These are phyloP conservation scores for Petrea volubilis DNA, from an alignment of 257 asterid genomes.

Conservation along the genomic window DNA sequence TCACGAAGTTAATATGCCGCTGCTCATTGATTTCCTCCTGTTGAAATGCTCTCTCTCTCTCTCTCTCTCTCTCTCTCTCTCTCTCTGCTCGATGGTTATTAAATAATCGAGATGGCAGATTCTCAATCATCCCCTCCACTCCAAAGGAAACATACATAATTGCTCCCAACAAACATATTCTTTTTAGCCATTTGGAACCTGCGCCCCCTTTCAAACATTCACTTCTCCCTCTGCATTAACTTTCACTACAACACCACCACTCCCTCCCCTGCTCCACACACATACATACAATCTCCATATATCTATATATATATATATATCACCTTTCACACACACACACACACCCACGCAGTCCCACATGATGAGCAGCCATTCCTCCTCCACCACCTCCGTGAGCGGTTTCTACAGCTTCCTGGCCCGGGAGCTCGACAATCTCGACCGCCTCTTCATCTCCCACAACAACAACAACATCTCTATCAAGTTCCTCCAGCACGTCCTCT, in stretches of 20 bases:
- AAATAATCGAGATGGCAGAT: conserved; percentile 53
- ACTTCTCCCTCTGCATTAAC: not conserved
- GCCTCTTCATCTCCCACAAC: conserved; percentile 45
- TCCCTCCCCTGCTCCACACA: not conserved
- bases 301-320: too few species aligned
- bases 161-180: conserved; percentile 71
- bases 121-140: conserved; percentile 86
- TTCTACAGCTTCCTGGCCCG: conserved; percentile 54
- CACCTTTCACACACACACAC: too few species aligned
- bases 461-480: conserved; percentile 61
- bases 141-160: conserved; percentile 59
- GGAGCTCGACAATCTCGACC: conserved; percentile 65
- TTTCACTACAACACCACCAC: not conserved
- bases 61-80: conserved; percentile 29
- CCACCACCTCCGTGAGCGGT: conserved; percentile 56
- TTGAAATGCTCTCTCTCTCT: conserved; percentile 3
- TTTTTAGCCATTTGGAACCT: conserved; percentile 44
- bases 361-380: conserved; percentile 71
- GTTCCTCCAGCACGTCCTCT: conserved; percentile 60
- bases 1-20: not conserved
- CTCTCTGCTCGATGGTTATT: not conserved
- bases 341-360: conserved; percentile 27
- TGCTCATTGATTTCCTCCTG: not conserved
- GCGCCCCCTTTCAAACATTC: conserved; percentile 26
- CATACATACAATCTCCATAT: not conserved